Conservation (phyloP, 1,139 yeast species). For the Saccharomyces hybrid region DNA sequence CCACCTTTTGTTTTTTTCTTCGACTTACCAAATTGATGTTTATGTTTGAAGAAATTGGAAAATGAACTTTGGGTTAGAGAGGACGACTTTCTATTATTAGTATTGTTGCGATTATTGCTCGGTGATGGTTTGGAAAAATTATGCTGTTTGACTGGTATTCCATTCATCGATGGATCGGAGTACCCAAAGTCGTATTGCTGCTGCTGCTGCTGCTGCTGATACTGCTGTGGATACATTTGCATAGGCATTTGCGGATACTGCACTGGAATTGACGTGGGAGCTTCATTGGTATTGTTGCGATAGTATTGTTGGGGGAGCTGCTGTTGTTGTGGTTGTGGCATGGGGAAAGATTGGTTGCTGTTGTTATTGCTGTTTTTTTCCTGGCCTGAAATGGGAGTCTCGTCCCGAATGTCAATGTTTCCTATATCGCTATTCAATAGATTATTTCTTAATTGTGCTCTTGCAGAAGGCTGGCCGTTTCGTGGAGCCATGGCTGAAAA, state of each 20-base stretch:
- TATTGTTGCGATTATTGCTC: conserved; percentile 3
- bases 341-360: not conserved
- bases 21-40: conserved; percentile 11
- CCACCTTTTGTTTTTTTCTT: conserved; percentile 1
- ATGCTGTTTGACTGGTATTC: not conserved
- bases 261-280: conserved; percentile 8
- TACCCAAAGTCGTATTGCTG: conserved; percentile 13
- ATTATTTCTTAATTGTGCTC: conserved; percentile 29
- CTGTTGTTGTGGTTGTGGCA: conserved; percentile 3
- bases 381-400: conserved; percentile 26
- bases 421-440: conserved; percentile 35
- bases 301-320: conserved; percentile 6
- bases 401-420: conserved; percentile 37
- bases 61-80: conserved; percentile 22
- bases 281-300: conserved; percentile 9
- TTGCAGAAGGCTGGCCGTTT: conserved; percentile 8
- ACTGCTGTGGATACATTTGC: conserved; percentile 4
- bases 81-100: conserved; percentile 10
- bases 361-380: not conserved
- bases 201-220: conserved; percentile 4
- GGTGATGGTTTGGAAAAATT: conserved; percentile 6
- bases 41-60: conserved; percentile 22
- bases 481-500: conserved; percentile 10
- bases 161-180: not conserved
- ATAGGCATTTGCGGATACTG: conserved; percentile 1